A percentile compares a stretch with the other conserved stretches of the same genome.
phyloP scores from a whole-genome alignment of 202 grass and related monocot genomes.

The Schoenoplectus tabernaemontani region DNA sequence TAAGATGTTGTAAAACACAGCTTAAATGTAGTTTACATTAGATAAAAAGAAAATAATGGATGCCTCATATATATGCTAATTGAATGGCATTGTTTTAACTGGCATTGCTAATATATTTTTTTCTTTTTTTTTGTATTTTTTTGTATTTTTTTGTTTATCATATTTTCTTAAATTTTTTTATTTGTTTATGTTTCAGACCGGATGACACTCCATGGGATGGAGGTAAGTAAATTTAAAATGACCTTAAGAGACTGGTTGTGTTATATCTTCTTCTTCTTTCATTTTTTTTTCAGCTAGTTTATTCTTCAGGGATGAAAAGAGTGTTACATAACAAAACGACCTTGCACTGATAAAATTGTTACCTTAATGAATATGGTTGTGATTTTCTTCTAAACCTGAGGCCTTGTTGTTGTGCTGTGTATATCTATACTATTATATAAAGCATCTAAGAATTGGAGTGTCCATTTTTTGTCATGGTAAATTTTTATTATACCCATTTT shows the following conservation, averaged over 20 bases:
- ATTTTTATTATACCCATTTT: too few relatives aligned
- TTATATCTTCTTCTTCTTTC: background rate
- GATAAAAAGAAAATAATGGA: too few relatives aligned
- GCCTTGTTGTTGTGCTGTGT: background rate
- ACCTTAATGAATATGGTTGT: background rate
- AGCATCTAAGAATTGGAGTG: too few relatives aligned
- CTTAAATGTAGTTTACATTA: background rate
- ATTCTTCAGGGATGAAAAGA: background rate
- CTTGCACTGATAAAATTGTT: background rate
- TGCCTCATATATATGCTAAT: background rate
- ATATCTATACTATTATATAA: too few relatives aligned
- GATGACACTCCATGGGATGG: conserved; percentile 94
- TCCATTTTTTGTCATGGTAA: too few relatives aligned
- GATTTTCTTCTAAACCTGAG: background rate
- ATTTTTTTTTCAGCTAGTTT: background rate
- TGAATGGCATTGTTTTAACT: background rate
- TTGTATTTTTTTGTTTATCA: background rate
- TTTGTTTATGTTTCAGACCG: conserved; percentile 46
- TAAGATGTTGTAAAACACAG: background rate
- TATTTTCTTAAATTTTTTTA: conserved; percentile 9
- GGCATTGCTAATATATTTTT: background rate
- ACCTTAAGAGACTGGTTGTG: background rate
- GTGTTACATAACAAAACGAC: background rate
- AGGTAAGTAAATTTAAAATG: conserved; percentile 35
- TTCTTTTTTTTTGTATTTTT: background rate